phyloP scores from a whole-genome alignment of 257 asterid species.

The Galeopsis tetrahit region DNA sequence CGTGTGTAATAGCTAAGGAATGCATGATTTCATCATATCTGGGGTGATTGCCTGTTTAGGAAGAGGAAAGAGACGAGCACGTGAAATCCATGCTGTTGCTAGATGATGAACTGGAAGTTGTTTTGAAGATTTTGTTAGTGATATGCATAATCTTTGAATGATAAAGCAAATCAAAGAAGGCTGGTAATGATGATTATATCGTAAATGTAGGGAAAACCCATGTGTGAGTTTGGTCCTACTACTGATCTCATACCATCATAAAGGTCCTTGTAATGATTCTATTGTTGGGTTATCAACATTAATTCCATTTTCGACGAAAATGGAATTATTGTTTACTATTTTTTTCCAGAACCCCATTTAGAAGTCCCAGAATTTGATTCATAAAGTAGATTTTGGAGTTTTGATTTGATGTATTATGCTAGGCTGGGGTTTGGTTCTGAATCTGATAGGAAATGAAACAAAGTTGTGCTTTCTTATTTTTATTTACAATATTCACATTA shows the following conservation, averaged over 20 bases:
- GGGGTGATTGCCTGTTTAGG: not conserved
- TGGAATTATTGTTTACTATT: too few relatives aligned
- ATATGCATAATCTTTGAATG: constrained; percentile 43
- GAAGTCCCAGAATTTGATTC: too few relatives aligned
- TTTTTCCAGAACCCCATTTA: too few relatives aligned
- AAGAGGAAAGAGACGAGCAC: not conserved
- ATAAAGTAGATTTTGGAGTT: not conserved
- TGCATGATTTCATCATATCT: not conserved
- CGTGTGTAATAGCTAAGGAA: not conserved
- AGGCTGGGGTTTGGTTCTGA: too few relatives aligned
- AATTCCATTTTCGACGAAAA: not conserved
- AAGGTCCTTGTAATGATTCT: constrained; percentile 33
- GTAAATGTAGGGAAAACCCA: constrained; percentile 48
- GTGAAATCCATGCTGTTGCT: constrained; percentile 3
- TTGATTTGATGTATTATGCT: not conserved
- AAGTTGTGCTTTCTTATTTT: too few relatives aligned
- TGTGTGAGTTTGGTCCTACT: constrained; percentile 63
- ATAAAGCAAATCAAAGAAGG: constrained; percentile 42
- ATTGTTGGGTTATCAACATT: constrained; percentile 21
- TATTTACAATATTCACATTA: not conserved
- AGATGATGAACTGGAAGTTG: not conserved
- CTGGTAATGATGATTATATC: constrained; percentile 51
- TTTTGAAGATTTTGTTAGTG: constrained; percentile 16
- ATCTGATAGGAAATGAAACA: too few relatives aligned
- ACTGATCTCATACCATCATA: constrained; percentile 39